Evolutionary conservation across 257 asterid species (phyloP).

Genomic region (Nicotiana undulata): DNA sequence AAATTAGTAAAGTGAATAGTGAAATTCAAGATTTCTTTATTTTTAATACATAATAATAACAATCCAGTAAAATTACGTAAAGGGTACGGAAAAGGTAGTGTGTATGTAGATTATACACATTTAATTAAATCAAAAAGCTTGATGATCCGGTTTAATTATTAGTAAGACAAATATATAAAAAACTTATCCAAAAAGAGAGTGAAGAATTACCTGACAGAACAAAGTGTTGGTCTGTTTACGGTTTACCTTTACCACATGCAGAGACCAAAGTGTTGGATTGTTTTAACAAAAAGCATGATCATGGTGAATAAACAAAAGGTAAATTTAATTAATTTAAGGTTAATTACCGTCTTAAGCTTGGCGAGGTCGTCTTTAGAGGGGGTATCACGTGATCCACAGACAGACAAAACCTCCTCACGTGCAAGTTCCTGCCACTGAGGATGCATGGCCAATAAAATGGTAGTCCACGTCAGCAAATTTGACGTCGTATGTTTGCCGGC

Average conservation of each 20-base stretch:
- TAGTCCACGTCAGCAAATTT: conserved; percentile 69
- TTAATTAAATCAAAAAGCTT: neutral
- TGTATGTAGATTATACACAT: too few relatives aligned
- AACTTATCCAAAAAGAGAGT: neutral
- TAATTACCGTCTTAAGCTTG: conserved; percentile 47
- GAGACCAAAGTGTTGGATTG: neutral
- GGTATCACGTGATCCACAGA: conserved; percentile 30
- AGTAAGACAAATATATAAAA: neutral
- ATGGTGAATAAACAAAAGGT: neutral
- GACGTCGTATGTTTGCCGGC: conserved; percentile 86
- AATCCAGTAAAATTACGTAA: too few relatives aligned
- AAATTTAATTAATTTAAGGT: neutral
- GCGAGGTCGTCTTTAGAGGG: conserved; percentile 52
- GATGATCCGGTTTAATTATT: neutral
- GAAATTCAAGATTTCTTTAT: neutral
- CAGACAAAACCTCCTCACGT: conserved; percentile 43
- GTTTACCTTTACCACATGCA: neutral
- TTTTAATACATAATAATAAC: too few relatives aligned
- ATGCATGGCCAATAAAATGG: conserved; percentile 61
- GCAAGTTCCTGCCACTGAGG: conserved; percentile 59
- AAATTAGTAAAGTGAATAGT: too few relatives aligned
- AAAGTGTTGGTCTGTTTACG: neutral
- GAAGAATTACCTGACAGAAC: neutral
- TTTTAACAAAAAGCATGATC: neutral
- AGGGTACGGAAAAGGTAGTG: too few relatives aligned